Evolutionary conservation across 2,329 filamentous ascomycete species (phyloP).

Genomic region (Colletotrichum nymphaeae): DNA sequence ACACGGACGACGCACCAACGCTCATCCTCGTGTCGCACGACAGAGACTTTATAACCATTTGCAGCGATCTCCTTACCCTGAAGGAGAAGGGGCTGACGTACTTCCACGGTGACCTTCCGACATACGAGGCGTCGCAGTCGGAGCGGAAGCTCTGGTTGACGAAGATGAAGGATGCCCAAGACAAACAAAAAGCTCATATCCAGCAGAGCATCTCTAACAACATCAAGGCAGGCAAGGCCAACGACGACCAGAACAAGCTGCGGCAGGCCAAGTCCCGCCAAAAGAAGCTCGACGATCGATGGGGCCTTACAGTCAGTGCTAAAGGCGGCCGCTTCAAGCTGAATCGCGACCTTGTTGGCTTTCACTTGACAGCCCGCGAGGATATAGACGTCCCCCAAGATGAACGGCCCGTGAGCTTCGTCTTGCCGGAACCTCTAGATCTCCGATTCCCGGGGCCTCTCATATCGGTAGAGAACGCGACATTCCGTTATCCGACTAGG

Average conservation of each 20-base stretch:
- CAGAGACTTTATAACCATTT: conserved; percentile 80
- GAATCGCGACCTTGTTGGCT: conserved; percentile 78
- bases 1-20: conserved; percentile 67
- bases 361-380: conserved; percentile 65
- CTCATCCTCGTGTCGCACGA: conserved; percentile 87
- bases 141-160: conserved; percentile 76
- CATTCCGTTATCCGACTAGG: conserved; percentile 68
- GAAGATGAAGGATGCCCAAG: conserved; percentile 85
- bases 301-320: conserved; percentile 79
- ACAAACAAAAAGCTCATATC: conserved; percentile 83
- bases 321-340: conserved; percentile 84
- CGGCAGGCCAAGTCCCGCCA: conserved; percentile 87
- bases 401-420: conserved; percentile 67
- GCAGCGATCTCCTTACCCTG: conserved; percentile 82
- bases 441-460: conserved; percentile 81
- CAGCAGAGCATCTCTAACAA: conserved; percentile 82
- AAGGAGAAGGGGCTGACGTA: conserved; percentile 77
- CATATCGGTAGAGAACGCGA: conserved; percentile 76
- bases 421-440: conserved; percentile 72
- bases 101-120: conserved; percentile 79
- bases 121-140: conserved; percentile 76
- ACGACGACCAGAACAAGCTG: conserved; percentile 86
- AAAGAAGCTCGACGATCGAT: conserved; percentile 85
- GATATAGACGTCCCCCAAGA: conserved; percentile 79
- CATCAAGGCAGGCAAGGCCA: conserved; percentile 78